A percentile compares a stretch with the other conserved stretches of the same genome.
phyloP scores from a whole-genome alignment of 2,329 filamentous ascomycete genomes.

The Gremmenia infestans region DNA sequence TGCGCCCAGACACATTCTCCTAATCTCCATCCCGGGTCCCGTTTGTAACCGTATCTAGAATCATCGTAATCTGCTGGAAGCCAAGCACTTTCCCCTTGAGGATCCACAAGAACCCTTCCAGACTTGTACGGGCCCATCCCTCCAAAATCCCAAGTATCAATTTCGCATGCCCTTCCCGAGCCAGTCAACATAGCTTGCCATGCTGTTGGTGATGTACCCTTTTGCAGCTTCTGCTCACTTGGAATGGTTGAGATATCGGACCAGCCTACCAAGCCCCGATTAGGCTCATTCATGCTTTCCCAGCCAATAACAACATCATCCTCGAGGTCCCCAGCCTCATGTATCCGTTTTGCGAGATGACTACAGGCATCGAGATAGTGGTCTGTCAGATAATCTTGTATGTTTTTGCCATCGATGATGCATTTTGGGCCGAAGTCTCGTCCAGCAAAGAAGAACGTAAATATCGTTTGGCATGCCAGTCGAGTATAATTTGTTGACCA shows the following conservation, averaged over 20 bases:
- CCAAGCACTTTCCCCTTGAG: constrained; percentile 82
- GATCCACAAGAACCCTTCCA: constrained; percentile 77
- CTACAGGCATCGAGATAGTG: constrained; percentile 79
- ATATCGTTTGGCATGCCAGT: constrained; percentile 82
- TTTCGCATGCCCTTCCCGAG: constrained; percentile 84
- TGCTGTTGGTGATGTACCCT: constrained; percentile 86
- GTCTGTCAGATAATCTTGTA: constrained; percentile 87
- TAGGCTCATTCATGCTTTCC: constrained; percentile 95
- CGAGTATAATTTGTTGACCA: constrained; percentile 97
- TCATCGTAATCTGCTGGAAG: constrained; percentile 79
- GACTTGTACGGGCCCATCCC: constrained; percentile 88
- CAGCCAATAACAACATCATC: constrained; percentile 87
- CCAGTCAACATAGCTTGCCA: constrained; percentile 92
- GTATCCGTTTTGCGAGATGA: constrained; percentile 77
- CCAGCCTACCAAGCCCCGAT: constrained; percentile 79
- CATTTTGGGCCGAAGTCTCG: constrained; percentile 92
- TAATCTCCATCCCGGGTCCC: constrained; percentile 82
- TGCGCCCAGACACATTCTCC: constrained; percentile 97
- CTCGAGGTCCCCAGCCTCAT: constrained; percentile 84
- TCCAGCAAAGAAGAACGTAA: constrained; percentile 90
- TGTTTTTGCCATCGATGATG: constrained; percentile 89
- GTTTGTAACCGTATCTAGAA: constrained; percentile 81
- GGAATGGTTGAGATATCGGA: constrained; percentile 78
- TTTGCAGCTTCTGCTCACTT: constrained; percentile 81
- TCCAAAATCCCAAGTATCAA: constrained; percentile 91